Percentiles rank a stretch among this genome's conserved stretches.
Evolutionary conservation across 2,329 filamentous ascomycete species (phyloP).

Genomic region (Dactylellina sp.): DNA sequence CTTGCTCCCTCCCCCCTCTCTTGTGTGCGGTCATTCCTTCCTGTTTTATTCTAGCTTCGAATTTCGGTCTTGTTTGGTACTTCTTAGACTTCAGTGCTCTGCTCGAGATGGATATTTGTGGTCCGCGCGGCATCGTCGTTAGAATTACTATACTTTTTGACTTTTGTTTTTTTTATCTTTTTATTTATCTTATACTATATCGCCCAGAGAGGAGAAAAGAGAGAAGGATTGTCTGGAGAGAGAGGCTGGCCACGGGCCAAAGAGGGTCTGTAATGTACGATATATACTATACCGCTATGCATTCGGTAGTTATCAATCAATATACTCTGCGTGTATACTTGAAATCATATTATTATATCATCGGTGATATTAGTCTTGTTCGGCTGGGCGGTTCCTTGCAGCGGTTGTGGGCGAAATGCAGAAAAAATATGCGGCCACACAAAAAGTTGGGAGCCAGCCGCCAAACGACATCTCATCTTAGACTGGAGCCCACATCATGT

Average conservation of each 20-base stretch:
- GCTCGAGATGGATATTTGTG: too few relatives aligned
- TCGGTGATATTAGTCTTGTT: background rate
- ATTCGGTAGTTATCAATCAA: background rate
- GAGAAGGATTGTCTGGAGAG: background rate
- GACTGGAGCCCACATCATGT: background rate
- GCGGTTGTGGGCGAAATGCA: conserved; percentile 1
- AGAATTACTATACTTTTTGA: conserved; percentile 14
- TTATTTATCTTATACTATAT: conserved; percentile 9
- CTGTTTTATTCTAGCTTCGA: background rate
- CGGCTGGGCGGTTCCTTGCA: conserved; percentile 24
- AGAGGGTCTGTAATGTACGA: conserved; percentile 25
- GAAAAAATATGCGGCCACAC: conserved; percentile 6
- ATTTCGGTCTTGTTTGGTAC: conserved; percentile 3
- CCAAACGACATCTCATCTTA: conserved; percentile 1
- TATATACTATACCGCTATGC: conserved; percentile 10
- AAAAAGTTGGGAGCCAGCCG: background rate
- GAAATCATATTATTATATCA: background rate
- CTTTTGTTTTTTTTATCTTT: background rate
- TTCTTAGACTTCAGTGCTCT: conserved; percentile 38
- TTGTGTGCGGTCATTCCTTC: background rate
- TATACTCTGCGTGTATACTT: too few relatives aligned
- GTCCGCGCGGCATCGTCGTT: conserved; percentile 11
- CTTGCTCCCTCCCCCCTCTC: background rate
- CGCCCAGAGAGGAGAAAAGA: background rate
- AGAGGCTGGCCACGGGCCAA: background rate